These are phyloP conservation scores for Aurinia saxatilis DNA, from an alignment of 345 rosid species.

Conservation along the genomic window DNA sequence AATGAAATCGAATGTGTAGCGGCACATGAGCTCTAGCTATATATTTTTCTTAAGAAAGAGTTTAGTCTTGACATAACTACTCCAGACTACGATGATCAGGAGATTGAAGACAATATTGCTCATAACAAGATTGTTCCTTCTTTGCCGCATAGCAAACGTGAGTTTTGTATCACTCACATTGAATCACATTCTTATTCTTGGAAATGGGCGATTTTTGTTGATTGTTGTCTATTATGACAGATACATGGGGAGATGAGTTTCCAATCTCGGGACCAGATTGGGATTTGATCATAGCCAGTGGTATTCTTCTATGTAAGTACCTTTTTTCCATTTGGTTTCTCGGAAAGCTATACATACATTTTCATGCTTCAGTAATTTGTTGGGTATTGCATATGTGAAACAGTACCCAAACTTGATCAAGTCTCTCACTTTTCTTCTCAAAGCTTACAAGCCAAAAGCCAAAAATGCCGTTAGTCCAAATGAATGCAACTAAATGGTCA, in stretches of 20 bases:
- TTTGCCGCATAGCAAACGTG: slow-evolving; percentile 83
- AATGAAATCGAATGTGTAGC: slow-evolving; percentile 30
- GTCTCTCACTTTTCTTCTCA: slow-evolving; percentile 73
- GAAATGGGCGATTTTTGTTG: neutral
- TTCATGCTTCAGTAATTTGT: neutral
- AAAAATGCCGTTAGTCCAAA: slow-evolving; percentile 10
- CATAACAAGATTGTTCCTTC: slow-evolving; percentile 65
- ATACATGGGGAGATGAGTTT: slow-evolving; percentile 92
- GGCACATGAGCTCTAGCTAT: slow-evolving; percentile 97
- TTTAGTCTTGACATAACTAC: slow-evolving; percentile 74
- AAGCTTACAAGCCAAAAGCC: slow-evolving; percentile 44
- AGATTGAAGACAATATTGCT: slow-evolving; percentile 87
- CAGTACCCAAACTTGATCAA: slow-evolving; percentile 76
- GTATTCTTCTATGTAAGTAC: slow-evolving; percentile 74
- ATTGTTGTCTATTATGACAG: slow-evolving; percentile 27
- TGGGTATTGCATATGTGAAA: slow-evolving; percentile 63
- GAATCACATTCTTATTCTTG: neutral
- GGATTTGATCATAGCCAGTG: slow-evolving; percentile 89
- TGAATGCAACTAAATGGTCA: slow-evolving; percentile 26
- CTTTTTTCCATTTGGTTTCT: neutral
- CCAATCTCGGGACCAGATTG: slow-evolving; percentile 62
- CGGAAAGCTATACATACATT: neutral
- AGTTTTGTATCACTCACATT: slow-evolving; percentile 36
- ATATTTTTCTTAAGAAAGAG: slow-evolving; percentile 55
- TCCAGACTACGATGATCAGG: slow-evolving; percentile 77